Evolutionary conservation across 2,329 filamentous ascomycete genomes (phyloP).

Genomic region (Aureobasidium vineae): DNA sequence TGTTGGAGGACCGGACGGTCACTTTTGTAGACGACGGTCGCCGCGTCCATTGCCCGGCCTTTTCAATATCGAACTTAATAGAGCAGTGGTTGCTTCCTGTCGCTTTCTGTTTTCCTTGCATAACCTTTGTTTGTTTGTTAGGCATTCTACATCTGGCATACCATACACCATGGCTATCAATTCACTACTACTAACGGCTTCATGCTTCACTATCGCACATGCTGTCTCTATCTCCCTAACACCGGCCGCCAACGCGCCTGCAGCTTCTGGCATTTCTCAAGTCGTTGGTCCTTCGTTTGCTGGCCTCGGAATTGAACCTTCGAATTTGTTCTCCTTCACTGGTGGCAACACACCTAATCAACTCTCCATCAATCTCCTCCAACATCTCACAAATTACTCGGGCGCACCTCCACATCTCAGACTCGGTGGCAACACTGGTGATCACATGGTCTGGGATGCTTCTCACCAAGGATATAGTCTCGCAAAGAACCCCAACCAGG

Average conservation of each 20-base stretch:
- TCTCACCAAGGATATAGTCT: conserved; percentile 39
- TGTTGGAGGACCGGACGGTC: conserved; percentile 1
- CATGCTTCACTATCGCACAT: conserved; percentile 18
- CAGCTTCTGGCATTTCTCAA: conserved; percentile 36
- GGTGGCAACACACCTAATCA: conserved; percentile 45
- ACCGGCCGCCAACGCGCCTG: conserved; percentile 35
- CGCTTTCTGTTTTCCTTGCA: conserved; percentile 17
- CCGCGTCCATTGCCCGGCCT: background rate
- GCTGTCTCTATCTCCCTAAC: conserved; percentile 36
- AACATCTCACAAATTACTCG: conserved; percentile 51
- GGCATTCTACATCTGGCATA: conserved; percentile 13
- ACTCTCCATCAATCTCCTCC: conserved; percentile 49
- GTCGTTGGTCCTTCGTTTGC: conserved; percentile 48
- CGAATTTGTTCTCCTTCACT: conserved; percentile 54
- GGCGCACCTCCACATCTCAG: conserved; percentile 52
- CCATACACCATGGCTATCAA: conserved; percentile 25
- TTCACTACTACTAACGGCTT: conserved; percentile 18
- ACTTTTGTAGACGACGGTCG: conserved; percentile 1
- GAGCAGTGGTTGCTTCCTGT: conserved; percentile 23
- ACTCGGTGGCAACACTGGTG: conserved; percentile 53
- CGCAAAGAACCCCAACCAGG: conserved; percentile 37
- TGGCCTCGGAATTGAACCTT: conserved; percentile 54
- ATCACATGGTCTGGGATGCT: conserved; percentile 50
- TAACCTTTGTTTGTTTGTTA: conserved; percentile 11
- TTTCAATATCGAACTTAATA: background rate